Base-by-base conservation (phyloP, 2,329 filamentous ascomycete species). In the Beauveria sp. region DNA sequence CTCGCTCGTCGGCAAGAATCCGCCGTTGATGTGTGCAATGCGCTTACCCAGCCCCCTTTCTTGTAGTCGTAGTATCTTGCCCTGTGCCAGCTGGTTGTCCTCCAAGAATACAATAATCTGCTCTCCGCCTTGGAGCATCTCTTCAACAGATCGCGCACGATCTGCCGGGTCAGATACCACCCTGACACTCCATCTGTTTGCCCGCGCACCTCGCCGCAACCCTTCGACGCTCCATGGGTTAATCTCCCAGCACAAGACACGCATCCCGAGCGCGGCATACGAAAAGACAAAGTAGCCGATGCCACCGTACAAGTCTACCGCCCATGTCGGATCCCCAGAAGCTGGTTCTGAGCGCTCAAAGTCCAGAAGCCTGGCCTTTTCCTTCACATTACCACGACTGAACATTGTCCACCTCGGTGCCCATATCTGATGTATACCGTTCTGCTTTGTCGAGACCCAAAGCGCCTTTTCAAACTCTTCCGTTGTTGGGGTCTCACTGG, bases 241-340 rank as follows among this genome's bases (percentile, higher is more conserved):
- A 51, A 97, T 78, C 74, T 98, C 93, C 89, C 91, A 98, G 67
- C 91, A 90, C 47, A 95, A 77, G 1, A 97, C 88, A 54, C 82
- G 77, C 68, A 93, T 77, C 0, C 91, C 91, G 20, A 88, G 82
- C 63, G 78, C 80, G 7, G 87, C 82, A 74, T 96, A 97, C 38
- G 86, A 89, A 70, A 97, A 96, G 3, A 89, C 85, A 74, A 98
- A 97, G 74, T 97, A 97, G 5, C 93, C 93, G 65, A 97, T 96
- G 0, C 93, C 93, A 0, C 90, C 91, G 75, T 96, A 97, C 63
- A 98, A 77, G 72, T 98, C 93, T 0, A 96, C 83, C 0, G 87
- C 85, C 72, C 81, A 85, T 4, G 70, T 71, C 30, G 71, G 18
- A 75, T 67, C 1, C 14, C n/a, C 16, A 3, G 38, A 42, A 53